phyloP scores from a whole-genome alignment of 2,329 filamentous ascomycete genomes.

The Curvularia lunata region DNA sequence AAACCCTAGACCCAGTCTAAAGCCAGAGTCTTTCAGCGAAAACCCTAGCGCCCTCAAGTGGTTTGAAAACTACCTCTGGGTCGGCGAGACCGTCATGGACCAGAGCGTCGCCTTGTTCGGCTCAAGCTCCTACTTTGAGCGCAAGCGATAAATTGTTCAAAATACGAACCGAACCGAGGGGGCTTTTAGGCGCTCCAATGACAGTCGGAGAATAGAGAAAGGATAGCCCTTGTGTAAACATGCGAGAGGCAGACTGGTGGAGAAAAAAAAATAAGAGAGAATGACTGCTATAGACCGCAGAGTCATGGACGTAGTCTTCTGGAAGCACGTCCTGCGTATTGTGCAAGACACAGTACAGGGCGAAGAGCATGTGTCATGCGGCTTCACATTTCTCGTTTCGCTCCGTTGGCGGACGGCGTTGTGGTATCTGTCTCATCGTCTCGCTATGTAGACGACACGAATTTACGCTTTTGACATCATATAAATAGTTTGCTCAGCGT shows the following conservation, averaged over 20 bases:
- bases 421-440: conserved; percentile 9
- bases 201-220: not conserved
- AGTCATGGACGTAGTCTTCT: not conserved
- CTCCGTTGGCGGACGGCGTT: conserved; percentile 8
- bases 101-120: conserved; percentile 92
- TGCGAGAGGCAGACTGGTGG: not conserved
- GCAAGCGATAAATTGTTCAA: conserved; percentile 63
- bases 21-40: conserved; percentile 82
- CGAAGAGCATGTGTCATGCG: not conserved
- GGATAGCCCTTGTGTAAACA: not conserved
- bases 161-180: not conserved
- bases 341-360: not conserved
- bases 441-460: conserved; percentile 8
- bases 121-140: conserved; percentile 87
- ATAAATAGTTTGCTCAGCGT: not conserved
- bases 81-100: conserved; percentile 98
- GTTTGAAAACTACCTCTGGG: conserved; percentile 91
- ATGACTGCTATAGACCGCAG: not conserved
- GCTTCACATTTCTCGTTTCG: conserved; percentile 3
- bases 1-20: conserved; percentile 73
- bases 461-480: conserved; percentile 7
- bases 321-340: not conserved
- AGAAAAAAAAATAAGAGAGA: not conserved
- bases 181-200: not conserved
- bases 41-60: conserved; percentile 84